Percentiles rank a stretch among this genome's conserved stretches.
Evolutionary conservation across 257 asterid species (phyloP).

Genomic region (Linderniella brevidens): DNA sequence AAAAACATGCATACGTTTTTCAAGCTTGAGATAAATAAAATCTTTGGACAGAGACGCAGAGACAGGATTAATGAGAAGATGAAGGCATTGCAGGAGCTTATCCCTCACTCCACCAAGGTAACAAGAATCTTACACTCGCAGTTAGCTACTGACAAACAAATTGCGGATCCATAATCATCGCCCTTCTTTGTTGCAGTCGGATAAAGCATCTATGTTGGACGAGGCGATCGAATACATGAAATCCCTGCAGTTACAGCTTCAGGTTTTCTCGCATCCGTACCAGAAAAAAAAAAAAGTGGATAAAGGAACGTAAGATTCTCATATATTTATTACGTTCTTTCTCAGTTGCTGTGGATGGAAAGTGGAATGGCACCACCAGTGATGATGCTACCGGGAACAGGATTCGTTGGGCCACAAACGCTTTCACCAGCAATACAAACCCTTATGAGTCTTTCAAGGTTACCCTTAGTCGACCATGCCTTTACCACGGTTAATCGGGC

Average conservation of each 20-base stretch:
- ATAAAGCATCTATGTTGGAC: constrained; percentile 81
- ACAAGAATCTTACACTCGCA: background rate
- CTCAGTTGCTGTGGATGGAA: constrained; percentile 83
- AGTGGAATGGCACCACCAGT: constrained; percentile 75
- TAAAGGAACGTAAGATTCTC: background rate
- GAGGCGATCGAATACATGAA: constrained; percentile 88
- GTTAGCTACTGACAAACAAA: background rate
- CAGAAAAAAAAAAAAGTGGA: background rate
- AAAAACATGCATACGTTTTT: too few relatives aligned
- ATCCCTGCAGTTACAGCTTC: constrained; percentile 69
- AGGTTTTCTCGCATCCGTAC: constrained; percentile 21
- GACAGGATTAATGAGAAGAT: background rate
- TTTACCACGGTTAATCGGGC: constrained; percentile 22
- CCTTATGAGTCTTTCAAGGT: constrained; percentile 39
- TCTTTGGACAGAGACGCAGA: background rate
- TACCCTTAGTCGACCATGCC: constrained; percentile 34
- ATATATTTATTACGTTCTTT: background rate
- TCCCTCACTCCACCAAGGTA: constrained; percentile 65
- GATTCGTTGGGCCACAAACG: constrained; percentile 32
- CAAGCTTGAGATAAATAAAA: too few relatives aligned
- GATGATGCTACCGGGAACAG: constrained; percentile 55
- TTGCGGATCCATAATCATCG: background rate
- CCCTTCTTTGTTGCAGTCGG: constrained; percentile 26
- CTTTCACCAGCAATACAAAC: constrained; percentile 35
- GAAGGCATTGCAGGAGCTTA: background rate